Conservation (phyloP, 768 basidiomycete species). For the Polyporus arcularius region DNA sequence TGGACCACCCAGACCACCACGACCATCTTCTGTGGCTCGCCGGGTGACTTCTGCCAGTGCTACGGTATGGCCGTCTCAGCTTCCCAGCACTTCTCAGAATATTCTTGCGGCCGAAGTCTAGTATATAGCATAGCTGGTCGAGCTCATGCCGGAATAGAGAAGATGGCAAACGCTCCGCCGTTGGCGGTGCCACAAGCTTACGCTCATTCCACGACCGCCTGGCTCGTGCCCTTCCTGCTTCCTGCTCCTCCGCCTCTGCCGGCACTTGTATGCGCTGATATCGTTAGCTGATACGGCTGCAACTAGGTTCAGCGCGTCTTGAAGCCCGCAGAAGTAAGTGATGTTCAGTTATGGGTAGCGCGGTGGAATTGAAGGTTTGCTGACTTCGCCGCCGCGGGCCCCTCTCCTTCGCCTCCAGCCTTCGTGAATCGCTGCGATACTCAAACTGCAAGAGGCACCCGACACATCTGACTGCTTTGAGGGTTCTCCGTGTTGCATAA, state of each 20-base stretch:
- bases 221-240: not conserved
- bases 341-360: not conserved
- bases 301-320: not conserved
- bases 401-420: slow-evolving; percentile 1
- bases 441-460: not conserved
- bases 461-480: not conserved
- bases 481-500: not conserved
- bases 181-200: slow-evolving; percentile 16
- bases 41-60: not conserved
- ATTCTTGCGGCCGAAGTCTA: not conserved
- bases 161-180: not conserved
- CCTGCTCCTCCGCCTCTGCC: not conserved
- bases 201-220: slow-evolving; percentile 9
- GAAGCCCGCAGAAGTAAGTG: slow-evolving; percentile 10
- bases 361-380: slow-evolving; percentile 5
- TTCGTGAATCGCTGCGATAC: not conserved
- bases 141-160: slow-evolving; percentile 4
- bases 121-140: not conserved
- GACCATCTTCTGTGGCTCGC: not conserved
- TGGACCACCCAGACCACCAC: slow-evolving; percentile 12
- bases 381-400: not conserved
- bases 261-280: not conserved
- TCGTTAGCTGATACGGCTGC: not conserved
- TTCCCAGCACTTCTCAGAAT: not conserved
- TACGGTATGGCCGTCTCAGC: not conserved